Conservation (phyloP, 352 stramenopile genomes). For the Thraustochytrium sp. region DNA sequence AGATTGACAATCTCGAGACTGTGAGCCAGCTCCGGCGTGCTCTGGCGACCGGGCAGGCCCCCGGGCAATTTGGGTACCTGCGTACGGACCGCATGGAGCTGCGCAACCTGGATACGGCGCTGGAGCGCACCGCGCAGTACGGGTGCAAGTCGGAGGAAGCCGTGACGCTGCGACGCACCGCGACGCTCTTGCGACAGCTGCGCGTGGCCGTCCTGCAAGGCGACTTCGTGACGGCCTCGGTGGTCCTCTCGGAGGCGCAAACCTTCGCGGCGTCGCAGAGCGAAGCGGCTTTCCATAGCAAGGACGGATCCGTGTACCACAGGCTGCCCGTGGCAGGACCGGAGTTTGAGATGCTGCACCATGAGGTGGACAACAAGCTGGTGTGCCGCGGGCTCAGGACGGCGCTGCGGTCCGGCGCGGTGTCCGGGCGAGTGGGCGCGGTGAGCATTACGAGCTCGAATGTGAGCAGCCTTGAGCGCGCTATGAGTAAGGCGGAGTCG, state of each 20-base stretch:
- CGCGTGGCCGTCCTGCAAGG: neutral
- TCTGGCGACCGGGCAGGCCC: neutral
- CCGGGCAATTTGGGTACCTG: slow-evolving; percentile 12
- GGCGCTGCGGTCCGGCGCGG: neutral
- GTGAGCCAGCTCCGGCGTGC: slow-evolving; percentile 7
- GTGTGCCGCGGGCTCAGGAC: neutral
- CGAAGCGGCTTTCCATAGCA: too few relatives aligned
- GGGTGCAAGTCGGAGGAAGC: slow-evolving; percentile 13
- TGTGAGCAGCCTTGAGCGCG: neutral
- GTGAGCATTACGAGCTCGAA: slow-evolving; percentile 25
- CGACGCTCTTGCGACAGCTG: slow-evolving; percentile 1
- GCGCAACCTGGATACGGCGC: neutral
- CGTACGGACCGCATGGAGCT: neutral
- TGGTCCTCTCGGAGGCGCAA: slow-evolving; percentile 11
- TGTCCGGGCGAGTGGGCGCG: slow-evolving; percentile 1
- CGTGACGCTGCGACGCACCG: neutral
- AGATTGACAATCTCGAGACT: slow-evolving; percentile 6
- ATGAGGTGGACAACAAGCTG: slow-evolving; percentile 22
- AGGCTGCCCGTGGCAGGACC: neutral
- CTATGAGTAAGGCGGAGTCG: slow-evolving; percentile 18
- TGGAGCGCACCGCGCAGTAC: neutral
- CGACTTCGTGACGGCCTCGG: slow-evolving; percentile 33
- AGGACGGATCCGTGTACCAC: too few relatives aligned
- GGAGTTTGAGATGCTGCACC: slow-evolving; percentile 16
- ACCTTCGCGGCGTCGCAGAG: neutral